phyloP scores from a whole-genome alignment of 1,284 basidiomycete species.

The Trametes sp. region DNA sequence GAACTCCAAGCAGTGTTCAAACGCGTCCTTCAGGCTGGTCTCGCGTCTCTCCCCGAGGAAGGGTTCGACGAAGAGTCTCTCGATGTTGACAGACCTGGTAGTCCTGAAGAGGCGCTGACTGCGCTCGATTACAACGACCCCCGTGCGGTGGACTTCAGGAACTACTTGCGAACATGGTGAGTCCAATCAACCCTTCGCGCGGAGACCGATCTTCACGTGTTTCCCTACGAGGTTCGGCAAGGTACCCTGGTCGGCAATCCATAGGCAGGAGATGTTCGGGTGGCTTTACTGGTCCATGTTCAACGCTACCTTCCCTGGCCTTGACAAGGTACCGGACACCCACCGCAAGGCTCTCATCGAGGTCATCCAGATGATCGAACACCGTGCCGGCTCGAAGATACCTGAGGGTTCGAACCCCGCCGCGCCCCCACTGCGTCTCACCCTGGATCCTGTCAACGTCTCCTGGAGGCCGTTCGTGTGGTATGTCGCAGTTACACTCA shows the following conservation, averaged over 20 bases:
- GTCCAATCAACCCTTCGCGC: constrained; percentile 9
- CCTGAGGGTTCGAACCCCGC: constrained; percentile 66
- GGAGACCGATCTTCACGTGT: too few relatives aligned
- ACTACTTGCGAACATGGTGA: constrained; percentile 69
- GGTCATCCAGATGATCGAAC: constrained; percentile 70
- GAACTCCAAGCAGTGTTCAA: constrained; percentile 69
- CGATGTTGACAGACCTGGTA: constrained; percentile 59
- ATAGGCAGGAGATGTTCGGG: constrained; percentile 66
- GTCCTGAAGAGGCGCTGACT: constrained; percentile 65
- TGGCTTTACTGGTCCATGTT: constrained; percentile 92
- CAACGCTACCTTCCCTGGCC: constrained; percentile 64
- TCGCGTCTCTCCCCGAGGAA: constrained; percentile 60
- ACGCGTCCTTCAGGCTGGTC: constrained; percentile 68
- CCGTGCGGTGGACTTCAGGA: constrained; percentile 79
- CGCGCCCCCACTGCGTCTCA: constrained; percentile 73
- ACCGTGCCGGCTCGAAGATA: constrained; percentile 73
- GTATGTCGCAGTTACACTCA: constrained; percentile 67
- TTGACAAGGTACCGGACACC: constrained; percentile 53
- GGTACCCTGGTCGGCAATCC: constrained; percentile 77
- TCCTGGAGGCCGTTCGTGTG: constrained; percentile 74
- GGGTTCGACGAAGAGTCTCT: constrained; percentile 65
- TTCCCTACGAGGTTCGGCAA: constrained; percentile 87
- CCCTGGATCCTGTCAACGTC: constrained; percentile 80
- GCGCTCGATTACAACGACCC: constrained; percentile 69
- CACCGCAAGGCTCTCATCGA: constrained; percentile 63